Evolutionary conservation across 495 filamentous ascomycete species (phyloP).

Genomic region (Xylaria curta): DNA sequence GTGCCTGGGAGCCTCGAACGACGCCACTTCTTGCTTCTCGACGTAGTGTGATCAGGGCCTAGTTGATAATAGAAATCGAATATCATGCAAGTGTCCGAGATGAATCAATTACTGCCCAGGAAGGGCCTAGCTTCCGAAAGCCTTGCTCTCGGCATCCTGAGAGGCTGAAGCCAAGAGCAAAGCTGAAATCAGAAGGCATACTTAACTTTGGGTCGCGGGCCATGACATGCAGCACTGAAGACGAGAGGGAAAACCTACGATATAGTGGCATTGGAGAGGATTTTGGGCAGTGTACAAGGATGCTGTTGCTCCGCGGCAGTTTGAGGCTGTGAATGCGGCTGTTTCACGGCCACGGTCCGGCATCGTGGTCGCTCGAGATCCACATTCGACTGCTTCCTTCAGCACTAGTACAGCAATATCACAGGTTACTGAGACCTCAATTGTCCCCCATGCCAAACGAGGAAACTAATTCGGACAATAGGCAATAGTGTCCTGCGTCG

Average conservation of each 20-base stretch:
- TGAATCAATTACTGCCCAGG: background rate
- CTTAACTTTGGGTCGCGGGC: background rate
- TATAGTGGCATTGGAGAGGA: background rate
- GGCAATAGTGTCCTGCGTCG: background rate
- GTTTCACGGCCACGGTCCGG: conserved; percentile 7
- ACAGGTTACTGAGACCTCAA: background rate
- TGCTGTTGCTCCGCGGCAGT: background rate
- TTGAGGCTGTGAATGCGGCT: conserved; percentile 24
- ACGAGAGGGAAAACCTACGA: background rate
- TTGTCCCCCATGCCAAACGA: conserved; percentile 3
- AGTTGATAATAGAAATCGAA: background rate
- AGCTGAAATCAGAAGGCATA: background rate
- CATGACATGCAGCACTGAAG: background rate
- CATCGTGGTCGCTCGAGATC: conserved; percentile 4
- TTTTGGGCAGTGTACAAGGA: conserved; percentile 10
- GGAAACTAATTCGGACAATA: background rate
- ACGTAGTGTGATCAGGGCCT: background rate
- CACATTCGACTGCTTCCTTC: background rate
- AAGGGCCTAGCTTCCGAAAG: background rate
- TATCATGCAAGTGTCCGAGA: background rate
- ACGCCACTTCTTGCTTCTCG: background rate
- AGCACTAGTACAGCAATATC: background rate
- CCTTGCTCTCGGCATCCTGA: background rate
- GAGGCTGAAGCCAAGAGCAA: background rate
- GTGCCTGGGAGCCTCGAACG: background rate